Percentiles rank a stretch among this genome's conserved stretches.
These are phyloP conservation scores for Diaporthe longicolla DNA, from an alignment of 2,329 filamentous ascomycete genomes.

Conservation along the genomic window DNA sequence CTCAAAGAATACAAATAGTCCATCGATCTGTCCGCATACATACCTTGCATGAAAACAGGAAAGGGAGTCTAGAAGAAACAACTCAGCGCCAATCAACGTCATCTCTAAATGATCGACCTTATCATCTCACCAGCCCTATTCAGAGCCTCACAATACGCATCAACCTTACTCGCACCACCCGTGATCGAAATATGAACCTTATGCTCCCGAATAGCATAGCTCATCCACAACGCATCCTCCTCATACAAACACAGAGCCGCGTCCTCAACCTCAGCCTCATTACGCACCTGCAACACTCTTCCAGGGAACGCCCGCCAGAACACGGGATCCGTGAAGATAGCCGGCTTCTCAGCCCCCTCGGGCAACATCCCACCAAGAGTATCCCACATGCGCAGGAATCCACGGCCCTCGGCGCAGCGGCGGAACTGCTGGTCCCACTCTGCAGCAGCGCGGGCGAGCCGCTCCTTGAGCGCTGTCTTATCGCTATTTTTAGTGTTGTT, in stretches of 20 bases:
- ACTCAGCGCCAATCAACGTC: not conserved
- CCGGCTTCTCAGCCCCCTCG: slow-evolving; percentile 22
- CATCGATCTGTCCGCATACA: no score
- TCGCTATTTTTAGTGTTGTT: no score
- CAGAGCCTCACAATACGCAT: not conserved
- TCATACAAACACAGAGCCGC: slow-evolving; percentile 24
- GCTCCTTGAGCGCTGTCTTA: not conserved
- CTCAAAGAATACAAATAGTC: no score
- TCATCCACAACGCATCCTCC: slow-evolving; percentile 39
- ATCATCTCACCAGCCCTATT: not conserved
- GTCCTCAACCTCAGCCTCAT: slow-evolving; percentile 37
- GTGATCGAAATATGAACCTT: slow-evolving; percentile 5
- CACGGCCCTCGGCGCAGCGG: slow-evolving; percentile 29
- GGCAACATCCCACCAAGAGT: slow-evolving; percentile 37
- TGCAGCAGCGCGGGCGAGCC: slow-evolving; percentile 18
- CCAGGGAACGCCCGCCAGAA: slow-evolving; percentile 37
- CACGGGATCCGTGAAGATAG: slow-evolving; percentile 35
- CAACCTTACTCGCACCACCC: not conserved
- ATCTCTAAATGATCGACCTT: not conserved
- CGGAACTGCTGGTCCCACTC: slow-evolving; percentile 34
- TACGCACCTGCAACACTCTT: slow-evolving; percentile 36
- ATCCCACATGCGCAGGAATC: slow-evolving; percentile 39
- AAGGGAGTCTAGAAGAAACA: not conserved
- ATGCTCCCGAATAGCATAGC: slow-evolving; percentile 35
- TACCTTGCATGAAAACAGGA: not conserved